Evolutionary conservation across 768 basidiomycete genomes (phyloP).

Genomic region (Cantharellus cinnabarinus): DNA sequence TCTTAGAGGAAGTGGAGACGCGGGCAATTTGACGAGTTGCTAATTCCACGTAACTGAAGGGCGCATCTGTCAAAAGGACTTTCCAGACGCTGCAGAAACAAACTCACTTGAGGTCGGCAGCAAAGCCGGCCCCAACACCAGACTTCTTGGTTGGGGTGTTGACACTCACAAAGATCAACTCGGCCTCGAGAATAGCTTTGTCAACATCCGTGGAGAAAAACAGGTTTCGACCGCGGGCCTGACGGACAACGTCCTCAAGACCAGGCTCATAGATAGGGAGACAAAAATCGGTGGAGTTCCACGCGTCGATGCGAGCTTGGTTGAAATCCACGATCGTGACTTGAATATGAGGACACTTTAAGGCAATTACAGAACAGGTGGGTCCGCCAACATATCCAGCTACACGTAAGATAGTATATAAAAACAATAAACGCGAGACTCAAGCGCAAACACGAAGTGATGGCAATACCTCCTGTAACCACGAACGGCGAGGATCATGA

Average conservation of each 20-base stretch:
- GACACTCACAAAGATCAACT: slow-evolving; percentile 95
- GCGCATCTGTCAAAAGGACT: not conserved
- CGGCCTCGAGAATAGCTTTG: slow-evolving; percentile 79
- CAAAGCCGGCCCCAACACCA: slow-evolving; percentile 93
- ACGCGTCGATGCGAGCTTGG: slow-evolving; percentile 81
- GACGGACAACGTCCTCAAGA: slow-evolving; percentile 72
- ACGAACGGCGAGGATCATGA: not conserved
- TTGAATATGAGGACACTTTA: slow-evolving; percentile 77
- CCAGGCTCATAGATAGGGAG: slow-evolving; percentile 98
- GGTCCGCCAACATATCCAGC: slow-evolving; percentile 94
- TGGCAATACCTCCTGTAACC: not conserved
- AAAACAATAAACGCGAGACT: not conserved
- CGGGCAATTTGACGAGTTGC: slow-evolving; percentile 92
- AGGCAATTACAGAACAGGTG: slow-evolving; percentile 85
- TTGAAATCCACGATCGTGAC: slow-evolving; percentile 99
- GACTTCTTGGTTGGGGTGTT: slow-evolving; percentile 98
- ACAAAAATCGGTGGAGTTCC: slow-evolving; percentile 72
- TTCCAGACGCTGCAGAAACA: not conserved
- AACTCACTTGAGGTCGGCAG: slow-evolving; percentile 90
- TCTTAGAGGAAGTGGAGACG: slow-evolving; percentile 79
- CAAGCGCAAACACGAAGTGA: not conserved
- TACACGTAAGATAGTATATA: not conserved
- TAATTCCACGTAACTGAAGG: slow-evolving; percentile 74
- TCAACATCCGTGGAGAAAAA: slow-evolving; percentile 96
- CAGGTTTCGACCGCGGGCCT: slow-evolving; percentile 80